Evolutionary conservation across 805 yeast genomes (phyloP), one percentile per base, ranked within the genome.

Genomic region (Nakazawaea ernobii): DNA sequence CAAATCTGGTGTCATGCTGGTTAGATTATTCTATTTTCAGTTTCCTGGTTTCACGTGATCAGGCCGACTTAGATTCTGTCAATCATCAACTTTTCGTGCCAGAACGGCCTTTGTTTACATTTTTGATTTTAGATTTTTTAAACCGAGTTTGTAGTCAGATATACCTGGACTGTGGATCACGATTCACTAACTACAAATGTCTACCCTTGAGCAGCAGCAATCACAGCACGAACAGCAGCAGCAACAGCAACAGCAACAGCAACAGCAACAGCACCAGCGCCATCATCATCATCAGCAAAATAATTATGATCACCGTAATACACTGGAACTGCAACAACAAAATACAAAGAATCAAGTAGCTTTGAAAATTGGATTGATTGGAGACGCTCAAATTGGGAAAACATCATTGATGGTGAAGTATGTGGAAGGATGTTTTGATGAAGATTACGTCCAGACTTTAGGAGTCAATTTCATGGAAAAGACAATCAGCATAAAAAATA

Each of bases 401-500:
- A 92, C 99, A 0, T 88, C 97, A 6, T 68, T 92, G 49, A 91
- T 92, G 98, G 96, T 91, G 24, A 90, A 92, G 61, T 92, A 91
- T 61, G 97, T 92, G n/a, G 97, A 92, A 60, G 95, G 95, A 46
- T 80, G 86, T 32, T 92, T 86, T 62, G 95, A 90, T 60, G 94
- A 88, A 59, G 89, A 84, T 51, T 92, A 92, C 61, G 88, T 91
- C 43, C 97, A 90, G 64, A 92, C 99, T 0, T 69, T 89, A 45
- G 99, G 99, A 6, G 97, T 94, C 47, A 92, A 92, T 61, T 91
- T 88, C 65, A 84, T 94, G 87, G 97, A 94, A 62, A 84, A 90
- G 57, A 82, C 85, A 50, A 86, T 92, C 28, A 83, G 81, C 50
- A 83, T 92, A 46, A 81, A 90, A 48, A 82, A 86, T 50, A 90